These are phyloP conservation scores for Penicillium macrosclerotiorum DNA, from an alignment of 495 filamentous ascomycete genomes.

Conservation along the genomic window DNA sequence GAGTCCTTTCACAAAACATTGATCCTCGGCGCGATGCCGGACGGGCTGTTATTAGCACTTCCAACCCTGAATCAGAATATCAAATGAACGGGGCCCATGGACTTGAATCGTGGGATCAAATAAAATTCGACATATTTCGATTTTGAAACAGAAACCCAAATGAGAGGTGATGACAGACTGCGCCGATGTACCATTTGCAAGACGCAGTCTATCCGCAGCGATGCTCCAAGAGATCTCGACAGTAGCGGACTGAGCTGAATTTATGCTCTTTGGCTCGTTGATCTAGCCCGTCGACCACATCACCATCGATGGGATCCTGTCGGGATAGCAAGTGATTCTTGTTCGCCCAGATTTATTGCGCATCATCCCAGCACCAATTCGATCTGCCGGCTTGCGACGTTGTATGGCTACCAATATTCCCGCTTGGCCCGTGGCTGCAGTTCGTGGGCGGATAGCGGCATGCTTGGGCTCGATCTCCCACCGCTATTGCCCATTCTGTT, in stretches of 20 bases:
- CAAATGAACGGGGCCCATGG: no score
- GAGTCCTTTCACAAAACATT: no score
- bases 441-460: not conserved
- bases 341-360: conserved; percentile 13
- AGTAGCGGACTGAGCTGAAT: not conserved
- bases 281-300: no score
- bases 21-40: not conserved
- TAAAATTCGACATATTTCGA: no score
- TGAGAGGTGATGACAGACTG: no score
- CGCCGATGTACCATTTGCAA: not conserved
- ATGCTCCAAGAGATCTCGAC: not conserved
- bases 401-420: conserved; percentile 5
- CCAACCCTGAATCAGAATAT: not conserved
- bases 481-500: no score
- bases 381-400: not conserved
- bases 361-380: not conserved
- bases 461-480: not conserved
- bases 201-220: not conserved
- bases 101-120: no score
- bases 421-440: conserved; percentile 2
- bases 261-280: not conserved
- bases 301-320: not conserved
- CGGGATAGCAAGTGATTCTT: not conserved
- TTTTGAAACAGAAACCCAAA: no score
- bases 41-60: not conserved